Conservation (phyloP, 2,329 filamentous ascomycete genomes). For the Penicillium sp. region DNA sequence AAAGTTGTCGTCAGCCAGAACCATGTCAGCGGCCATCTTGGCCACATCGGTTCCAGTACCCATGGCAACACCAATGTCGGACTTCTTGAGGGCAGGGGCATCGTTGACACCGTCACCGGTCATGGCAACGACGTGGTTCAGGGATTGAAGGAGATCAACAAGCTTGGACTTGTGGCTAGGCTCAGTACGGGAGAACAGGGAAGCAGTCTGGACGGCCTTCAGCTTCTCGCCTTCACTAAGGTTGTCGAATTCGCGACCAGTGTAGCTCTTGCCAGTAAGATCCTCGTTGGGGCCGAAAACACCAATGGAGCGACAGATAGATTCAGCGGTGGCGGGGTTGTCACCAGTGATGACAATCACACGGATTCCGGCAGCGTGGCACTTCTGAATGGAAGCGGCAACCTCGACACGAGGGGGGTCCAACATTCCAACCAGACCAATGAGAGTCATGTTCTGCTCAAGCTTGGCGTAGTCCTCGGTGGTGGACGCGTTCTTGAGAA, state of each 20-base stretch:
- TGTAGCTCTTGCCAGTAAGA: constrained; percentile 88
- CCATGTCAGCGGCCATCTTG: constrained; percentile 97
- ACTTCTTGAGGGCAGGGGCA: constrained; percentile 95
- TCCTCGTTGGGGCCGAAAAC: constrained; percentile 83
- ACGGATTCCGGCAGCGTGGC: constrained; percentile 88
- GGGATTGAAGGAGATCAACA: constrained; percentile 90
- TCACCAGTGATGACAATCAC: constrained; percentile 98
- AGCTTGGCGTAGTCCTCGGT: constrained; percentile 81
- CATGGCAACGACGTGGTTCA: constrained; percentile 96
- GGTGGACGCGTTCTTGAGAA: constrained; percentile 74
- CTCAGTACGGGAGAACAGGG: constrained; percentile 93
- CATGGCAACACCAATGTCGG: constrained; percentile 99
- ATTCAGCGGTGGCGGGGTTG: constrained; percentile 96
- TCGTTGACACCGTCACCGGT: constrained; percentile 99
- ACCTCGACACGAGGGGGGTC: constrained; percentile 96
- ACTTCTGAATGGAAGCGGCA: constrained; percentile 79
- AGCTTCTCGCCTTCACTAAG: constrained; percentile 77
- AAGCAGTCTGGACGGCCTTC: constrained; percentile 79
- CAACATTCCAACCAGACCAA: constrained; percentile 94
- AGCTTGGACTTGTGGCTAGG: constrained; percentile 96
- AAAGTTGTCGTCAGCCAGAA: constrained; percentile 97
- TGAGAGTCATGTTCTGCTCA: constrained; percentile 90
- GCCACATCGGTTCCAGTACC: constrained; percentile 96
- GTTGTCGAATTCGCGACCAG: constrained; percentile 90
- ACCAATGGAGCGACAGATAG: constrained; percentile 95